Evolutionary conservation across 2,329 filamentous ascomycete species (phyloP).

Genomic region (Penicillium sp.): DNA sequence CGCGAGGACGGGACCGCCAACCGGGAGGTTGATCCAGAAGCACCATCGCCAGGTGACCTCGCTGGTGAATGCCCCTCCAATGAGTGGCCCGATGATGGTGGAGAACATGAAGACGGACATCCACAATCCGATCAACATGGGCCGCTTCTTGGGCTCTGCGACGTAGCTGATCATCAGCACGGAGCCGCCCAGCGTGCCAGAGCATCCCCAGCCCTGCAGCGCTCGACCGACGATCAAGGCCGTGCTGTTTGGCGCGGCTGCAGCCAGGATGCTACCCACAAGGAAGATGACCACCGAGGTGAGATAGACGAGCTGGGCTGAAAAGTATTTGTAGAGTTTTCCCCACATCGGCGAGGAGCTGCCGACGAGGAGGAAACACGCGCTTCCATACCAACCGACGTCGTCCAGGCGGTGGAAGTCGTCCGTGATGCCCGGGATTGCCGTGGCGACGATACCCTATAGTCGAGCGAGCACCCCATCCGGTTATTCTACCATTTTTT

Average conservation of each 20-base stretch:
- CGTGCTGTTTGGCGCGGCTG: constrained; percentile 19
- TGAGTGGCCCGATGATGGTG: constrained; percentile 41
- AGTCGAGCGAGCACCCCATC: too few species aligned
- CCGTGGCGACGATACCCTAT: background rate
- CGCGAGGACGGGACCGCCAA: constrained; percentile 32
- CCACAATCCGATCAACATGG: constrained; percentile 48
- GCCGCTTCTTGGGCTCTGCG: constrained; percentile 55
- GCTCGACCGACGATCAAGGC: constrained; percentile 40
- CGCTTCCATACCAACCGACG: constrained; percentile 1
- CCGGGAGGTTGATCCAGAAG: constrained; percentile 43
- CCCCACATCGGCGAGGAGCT: background rate
- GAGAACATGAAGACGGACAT: constrained; percentile 60
- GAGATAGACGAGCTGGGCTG: background rate
- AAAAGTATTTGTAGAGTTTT: background rate
- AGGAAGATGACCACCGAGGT: background rate
- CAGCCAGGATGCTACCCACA: too few species aligned
- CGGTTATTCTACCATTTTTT: background rate
- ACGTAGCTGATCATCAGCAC: constrained; percentile 28
- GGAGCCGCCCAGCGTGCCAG: constrained; percentile 34
- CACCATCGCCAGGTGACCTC: constrained; percentile 48
- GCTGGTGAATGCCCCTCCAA: constrained; percentile 49
- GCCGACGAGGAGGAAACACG: background rate
- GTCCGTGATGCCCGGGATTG: constrained; percentile 1
- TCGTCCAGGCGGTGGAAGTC: background rate
- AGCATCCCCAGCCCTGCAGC: constrained; percentile 35